Evolutionary conservation across 2,329 filamentous ascomycete genomes (phyloP).

Genomic region (Calonectria hawksworthii): DNA sequence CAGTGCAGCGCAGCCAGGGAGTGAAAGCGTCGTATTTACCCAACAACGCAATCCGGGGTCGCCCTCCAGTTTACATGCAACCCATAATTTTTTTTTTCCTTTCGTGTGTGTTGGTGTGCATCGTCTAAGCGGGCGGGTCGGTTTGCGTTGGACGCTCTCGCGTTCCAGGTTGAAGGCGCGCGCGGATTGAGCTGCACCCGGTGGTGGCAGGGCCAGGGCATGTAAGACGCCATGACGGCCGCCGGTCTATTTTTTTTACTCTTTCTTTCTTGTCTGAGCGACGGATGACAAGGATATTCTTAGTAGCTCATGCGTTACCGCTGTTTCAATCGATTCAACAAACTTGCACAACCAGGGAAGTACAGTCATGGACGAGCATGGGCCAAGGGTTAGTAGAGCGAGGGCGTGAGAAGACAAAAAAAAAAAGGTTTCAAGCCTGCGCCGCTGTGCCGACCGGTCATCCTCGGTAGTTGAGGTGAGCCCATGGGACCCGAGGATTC

Average conservation of each 20-base stretch:
- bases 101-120: conserved; percentile 5
- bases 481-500: not conserved
- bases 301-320: conserved; percentile 5
- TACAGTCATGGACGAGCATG: not conserved
- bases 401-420: not conserved
- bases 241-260: not conserved
- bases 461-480: conserved; percentile 4
- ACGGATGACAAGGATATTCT: conserved; percentile 17
- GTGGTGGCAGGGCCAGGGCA: not conserved
- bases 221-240: not conserved
- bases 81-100: too few relatives aligned
- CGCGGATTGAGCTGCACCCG: not conserved
- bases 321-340: not conserved
- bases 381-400: not conserved
- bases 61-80: conserved; percentile 15
- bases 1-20: not conserved
- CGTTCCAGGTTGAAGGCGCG: not conserved
- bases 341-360: not conserved
- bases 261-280: not conserved
- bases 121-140: conserved; percentile 6
- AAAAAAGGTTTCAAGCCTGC: not conserved
- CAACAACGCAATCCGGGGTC: not conserved
- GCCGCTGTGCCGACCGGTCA: conserved; percentile 10
- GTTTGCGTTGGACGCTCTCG: not conserved
- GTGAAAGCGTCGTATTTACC: not conserved